phyloP scores from a whole-genome alignment of 805 yeast genomes.

The Lipomyces yamanashiensis region DNA sequence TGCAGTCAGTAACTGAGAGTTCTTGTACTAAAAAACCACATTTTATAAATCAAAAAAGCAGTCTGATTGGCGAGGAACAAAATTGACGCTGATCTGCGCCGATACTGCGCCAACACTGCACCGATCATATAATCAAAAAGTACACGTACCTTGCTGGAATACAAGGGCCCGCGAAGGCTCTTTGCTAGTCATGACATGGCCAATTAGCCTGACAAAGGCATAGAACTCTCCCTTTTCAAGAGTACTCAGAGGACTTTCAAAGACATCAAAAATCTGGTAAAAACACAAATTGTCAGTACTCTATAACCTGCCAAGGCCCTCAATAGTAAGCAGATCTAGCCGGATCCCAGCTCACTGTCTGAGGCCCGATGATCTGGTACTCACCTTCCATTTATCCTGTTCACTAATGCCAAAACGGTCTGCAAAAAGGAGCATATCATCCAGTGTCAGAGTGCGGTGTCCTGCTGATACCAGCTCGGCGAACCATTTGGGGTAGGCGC shows the following conservation, averaged over 20 bases:
- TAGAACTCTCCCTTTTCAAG: constrained; percentile 90
- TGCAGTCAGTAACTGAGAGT: not conserved
- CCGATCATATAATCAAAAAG: not conserved
- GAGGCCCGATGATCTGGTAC: constrained; percentile 4
- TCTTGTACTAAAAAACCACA: no score
- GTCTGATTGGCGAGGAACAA: no score
- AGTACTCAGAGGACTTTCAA: constrained; percentile 50
- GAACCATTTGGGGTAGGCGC: constrained; percentile 92
- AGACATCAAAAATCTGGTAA: constrained; percentile 40
- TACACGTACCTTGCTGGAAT: constrained; percentile 35
- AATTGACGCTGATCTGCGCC: not conserved
- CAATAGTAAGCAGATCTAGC: not conserved
- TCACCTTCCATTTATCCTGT: constrained; percentile 56
- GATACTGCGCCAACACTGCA: not conserved
- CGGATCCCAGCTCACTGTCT: not conserved
- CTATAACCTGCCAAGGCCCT: not conserved
- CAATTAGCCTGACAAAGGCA: constrained; percentile 77
- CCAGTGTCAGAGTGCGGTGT: constrained; percentile 64
- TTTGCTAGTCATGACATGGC: constrained; percentile 63
- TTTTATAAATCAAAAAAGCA: not conserved
- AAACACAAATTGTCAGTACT: not conserved
- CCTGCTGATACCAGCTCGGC: constrained; percentile 71
- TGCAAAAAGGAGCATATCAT: constrained; percentile 79
- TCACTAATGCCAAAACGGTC: constrained; percentile 72
- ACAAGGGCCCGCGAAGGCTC: constrained; percentile 32